Base-by-base conservation (phyloP, 192 early-diverging fungal genomes). In the Coemansia sp. region DNA sequence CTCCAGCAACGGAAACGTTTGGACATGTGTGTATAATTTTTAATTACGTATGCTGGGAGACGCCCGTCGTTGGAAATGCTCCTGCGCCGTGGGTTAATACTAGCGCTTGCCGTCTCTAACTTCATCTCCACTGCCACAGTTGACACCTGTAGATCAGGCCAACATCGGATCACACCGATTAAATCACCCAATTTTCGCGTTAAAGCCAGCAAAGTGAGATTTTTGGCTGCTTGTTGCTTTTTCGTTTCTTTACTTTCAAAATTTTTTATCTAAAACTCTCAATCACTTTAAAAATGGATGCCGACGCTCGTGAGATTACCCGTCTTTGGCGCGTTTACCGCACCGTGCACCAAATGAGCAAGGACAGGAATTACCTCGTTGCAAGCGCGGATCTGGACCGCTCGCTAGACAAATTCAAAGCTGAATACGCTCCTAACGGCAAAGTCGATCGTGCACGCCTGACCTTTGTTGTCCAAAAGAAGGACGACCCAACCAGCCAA, bases 301-400 rank as follows among this genome's bases (percentile, higher is more conserved):
- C 64, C 5, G 85, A 86, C 50, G 32, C 67, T 29, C 78, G 80
- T 63, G 92, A 94, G 83, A 77, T 89, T 42, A 86, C 90, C 32
- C 84, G 91, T 46, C 75, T 94, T 69, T 93, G 88, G 89, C 89
- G 91, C 68, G 93, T 95, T 17, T 95, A 90, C 84, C 85, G 89
- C 62, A 98, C 97, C 3, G 82, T 94, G 19, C 92, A 95, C 73
- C 87, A 98, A 79, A 92, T 98, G 89, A 91, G 94, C 66, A 70
- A 80, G 50, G 93, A 96, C 82, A 77, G 97, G 90, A 93, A 92
- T n/a, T 97, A 95, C 76, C 78, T 89, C 23, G 92, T 97, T 31
- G 85, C 89, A 23, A 84, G 90, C 63, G 74, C 77, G 53, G 95
- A 98, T 71, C 77, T 96, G 62, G 89, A 94, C 63, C 89, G 93